phyloP scores from a whole-genome alignment of 177 flowering plant species.

The Vitis hybrid region DNA sequence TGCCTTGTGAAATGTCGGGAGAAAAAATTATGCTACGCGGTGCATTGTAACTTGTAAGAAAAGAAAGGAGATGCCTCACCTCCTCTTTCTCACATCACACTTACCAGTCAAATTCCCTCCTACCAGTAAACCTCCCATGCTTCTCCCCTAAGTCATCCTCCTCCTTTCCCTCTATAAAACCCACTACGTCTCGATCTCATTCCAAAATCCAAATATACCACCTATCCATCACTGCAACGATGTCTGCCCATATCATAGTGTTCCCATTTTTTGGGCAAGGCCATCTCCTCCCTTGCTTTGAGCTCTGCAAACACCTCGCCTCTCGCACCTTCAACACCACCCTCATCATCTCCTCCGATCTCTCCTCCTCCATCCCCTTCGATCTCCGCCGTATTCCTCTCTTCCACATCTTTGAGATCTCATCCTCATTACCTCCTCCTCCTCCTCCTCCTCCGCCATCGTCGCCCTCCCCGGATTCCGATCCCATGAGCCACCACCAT shows the following conservation, averaged over 20 bases:
- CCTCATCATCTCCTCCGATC: slow-evolving; percentile 39
- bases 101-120: too few species aligned
- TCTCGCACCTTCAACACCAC: slow-evolving; percentile 28
- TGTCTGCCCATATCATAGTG: slow-evolving; percentile 6
- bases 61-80: too few species aligned
- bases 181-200: too few species aligned
- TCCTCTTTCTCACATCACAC: too few species aligned
- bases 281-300: slow-evolving; percentile 52
- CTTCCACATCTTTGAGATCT: slow-evolving; percentile 25
- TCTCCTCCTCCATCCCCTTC: slow-evolving; percentile 44
- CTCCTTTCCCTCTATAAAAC: too few species aligned
- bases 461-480: not conserved
- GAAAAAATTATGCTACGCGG: too few species aligned
- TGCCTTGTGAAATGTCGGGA: too few species aligned
- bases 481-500: slow-evolving; percentile 3
- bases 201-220: not conserved
- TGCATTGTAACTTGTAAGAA: too few species aligned
- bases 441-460: not conserved
- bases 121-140: too few species aligned
- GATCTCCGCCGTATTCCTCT: slow-evolving; percentile 34
- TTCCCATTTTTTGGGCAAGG: slow-evolving; percentile 62
- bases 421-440: slow-evolving; percentile 17
- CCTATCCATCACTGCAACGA: not conserved
- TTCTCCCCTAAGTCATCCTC: too few species aligned
- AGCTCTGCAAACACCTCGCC: slow-evolving; percentile 53